Evolutionary conservation across 179 eudicot genomes (phyloP), one percentile per base, ranked within the genome.

Genomic region (Vitellaria paradoxa): DNA sequence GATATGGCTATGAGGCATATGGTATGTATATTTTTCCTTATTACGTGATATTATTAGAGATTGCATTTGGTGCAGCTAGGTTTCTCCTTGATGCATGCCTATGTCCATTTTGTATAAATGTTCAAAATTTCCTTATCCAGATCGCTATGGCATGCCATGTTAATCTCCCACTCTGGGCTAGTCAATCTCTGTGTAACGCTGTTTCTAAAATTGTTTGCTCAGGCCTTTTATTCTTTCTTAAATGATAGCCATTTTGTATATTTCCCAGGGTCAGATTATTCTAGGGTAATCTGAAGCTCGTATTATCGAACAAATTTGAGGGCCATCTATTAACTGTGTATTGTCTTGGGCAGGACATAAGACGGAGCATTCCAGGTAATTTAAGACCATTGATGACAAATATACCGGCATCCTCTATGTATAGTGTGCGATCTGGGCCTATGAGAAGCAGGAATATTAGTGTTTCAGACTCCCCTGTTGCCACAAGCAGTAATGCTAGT

Each of bases 1-100:
- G 99, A 96, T 85, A 96, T 96, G 99, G 99, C 99, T 66, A 92
- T 96, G 73, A 87, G 99, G 83, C 99, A 94, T 80, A 94, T 94
- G 98, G 98, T 94, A 87, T 47, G 93, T 81, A 68, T 49, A n/a
- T 81, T 30, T 11, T 66, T 52, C 50, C 62, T 70, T 66, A 0
- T 30, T 30, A 57, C n/a, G 42, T 62, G 71, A 26, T 17, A 23
- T 42, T 60, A 14, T 61, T 47, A 21, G 49, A 69, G 5, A 21
- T n/a, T 3, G 26, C 53, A 9, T 20, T 30, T 15, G 8, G 5
- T 65, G 64, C 17, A 26, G 3, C 9, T 24, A 21, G 24, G 37
- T 17, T 3, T 30, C 20, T 15, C 47, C 18, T 13, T 24, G 6
- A 1, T 53, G 57, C 63, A 53, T 21, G 23, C 20, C 5, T n/a